Evolutionary conservation across 805 yeast genomes (phyloP).

Genomic region (Candida pseudofarinosa): DNA sequence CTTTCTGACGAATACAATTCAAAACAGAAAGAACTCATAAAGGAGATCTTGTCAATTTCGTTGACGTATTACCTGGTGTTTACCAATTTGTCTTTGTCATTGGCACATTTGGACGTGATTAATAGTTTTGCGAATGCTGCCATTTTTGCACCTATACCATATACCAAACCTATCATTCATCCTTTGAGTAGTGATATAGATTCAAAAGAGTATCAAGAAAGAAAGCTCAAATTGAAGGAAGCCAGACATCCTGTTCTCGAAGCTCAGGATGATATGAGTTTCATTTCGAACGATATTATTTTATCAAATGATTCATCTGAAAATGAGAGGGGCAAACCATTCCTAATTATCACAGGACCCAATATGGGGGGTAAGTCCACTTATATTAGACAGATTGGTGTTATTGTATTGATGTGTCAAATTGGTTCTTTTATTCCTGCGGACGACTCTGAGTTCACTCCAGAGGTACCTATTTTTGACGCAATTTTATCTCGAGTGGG

Average conservation of each 20-base stretch:
- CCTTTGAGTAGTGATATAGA: conserved; percentile 36
- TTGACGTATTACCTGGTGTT: conserved; percentile 78
- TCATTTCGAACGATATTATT: conserved; percentile 86
- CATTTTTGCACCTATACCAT: conserved; percentile 74
- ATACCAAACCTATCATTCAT: conserved; percentile 68
- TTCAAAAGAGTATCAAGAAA: conserved; percentile 22
- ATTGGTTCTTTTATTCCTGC: conserved; percentile 85
- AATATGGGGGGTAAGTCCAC: conserved; percentile 98
- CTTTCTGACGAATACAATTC: conserved; percentile 64
- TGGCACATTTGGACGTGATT: conserved; percentile 81
- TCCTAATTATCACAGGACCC: conserved; percentile 88
- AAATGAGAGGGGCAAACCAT: conserved; percentile 45
- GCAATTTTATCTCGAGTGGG: conserved; percentile 96
- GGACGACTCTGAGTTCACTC: conserved; percentile 37
- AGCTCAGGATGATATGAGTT: conserved; percentile 83
- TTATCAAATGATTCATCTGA: conserved; percentile 34
- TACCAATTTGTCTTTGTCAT: conserved; percentile 55
- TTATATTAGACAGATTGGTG: conserved; percentile 85
- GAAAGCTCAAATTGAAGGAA: conserved; percentile 56
- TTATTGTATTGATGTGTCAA: conserved; percentile 81
- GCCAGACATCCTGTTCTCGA: conserved; percentile 96
- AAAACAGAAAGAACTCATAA: conserved; percentile 74
- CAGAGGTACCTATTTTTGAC: conserved; percentile 82
- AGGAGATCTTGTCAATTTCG: conserved; percentile 77
- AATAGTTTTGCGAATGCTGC: conserved; percentile 81